phyloP scores from a whole-genome alignment of 2,329 filamentous ascomycete species.

The Endothia cerciana region DNA sequence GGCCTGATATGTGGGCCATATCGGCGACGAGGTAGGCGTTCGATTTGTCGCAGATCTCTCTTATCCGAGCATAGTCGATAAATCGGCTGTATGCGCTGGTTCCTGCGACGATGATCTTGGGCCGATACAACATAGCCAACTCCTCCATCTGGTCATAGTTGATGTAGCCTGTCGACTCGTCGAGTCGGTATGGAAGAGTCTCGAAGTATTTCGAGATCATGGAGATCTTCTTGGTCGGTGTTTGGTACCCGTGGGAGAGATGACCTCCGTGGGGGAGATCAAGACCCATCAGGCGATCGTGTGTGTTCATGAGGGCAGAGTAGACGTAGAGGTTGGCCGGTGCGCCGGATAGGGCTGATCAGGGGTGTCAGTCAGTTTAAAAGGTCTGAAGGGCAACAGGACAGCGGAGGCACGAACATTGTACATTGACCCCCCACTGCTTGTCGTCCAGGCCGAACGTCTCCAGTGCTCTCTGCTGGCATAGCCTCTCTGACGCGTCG shows the following conservation, averaged over 20 bases:
- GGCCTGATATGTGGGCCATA: slow-evolving; percentile 95
- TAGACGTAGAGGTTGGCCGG: slow-evolving; percentile 89
- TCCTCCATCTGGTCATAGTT: slow-evolving; percentile 93
- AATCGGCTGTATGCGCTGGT: slow-evolving; percentile 95
- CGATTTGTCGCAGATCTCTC: slow-evolving; percentile 85
- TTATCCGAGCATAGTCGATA: slow-evolving; percentile 93
- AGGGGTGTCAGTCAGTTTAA: slow-evolving; percentile 24
- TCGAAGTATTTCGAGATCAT: slow-evolving; percentile 99
- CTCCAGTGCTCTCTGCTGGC: slow-evolving; percentile 87
- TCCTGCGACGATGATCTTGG: slow-evolving; percentile 93
- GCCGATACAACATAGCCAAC: slow-evolving; percentile 84
- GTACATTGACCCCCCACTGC: slow-evolving; percentile 97
- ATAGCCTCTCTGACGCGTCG: slow-evolving; percentile 84
- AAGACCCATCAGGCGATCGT: slow-evolving; percentile 95
- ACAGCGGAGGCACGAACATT: slow-evolving; percentile 58
- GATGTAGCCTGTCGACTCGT: slow-evolving; percentile 89
- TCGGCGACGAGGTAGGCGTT: slow-evolving; percentile 93
- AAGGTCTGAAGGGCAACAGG: slow-evolving; percentile 7
- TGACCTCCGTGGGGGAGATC: slow-evolving; percentile 97
- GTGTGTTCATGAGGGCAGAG: slow-evolving; percentile 87
- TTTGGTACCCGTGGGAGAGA: slow-evolving; percentile 96
- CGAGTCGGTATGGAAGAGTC: slow-evolving; percentile 90
- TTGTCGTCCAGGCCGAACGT: slow-evolving; percentile 81
- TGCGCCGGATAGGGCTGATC: slow-evolving; percentile 74
- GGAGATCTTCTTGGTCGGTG: slow-evolving; percentile 92